Conservation (phyloP, 805 yeast genomes). For the Ogataea populi-albae region DNA sequence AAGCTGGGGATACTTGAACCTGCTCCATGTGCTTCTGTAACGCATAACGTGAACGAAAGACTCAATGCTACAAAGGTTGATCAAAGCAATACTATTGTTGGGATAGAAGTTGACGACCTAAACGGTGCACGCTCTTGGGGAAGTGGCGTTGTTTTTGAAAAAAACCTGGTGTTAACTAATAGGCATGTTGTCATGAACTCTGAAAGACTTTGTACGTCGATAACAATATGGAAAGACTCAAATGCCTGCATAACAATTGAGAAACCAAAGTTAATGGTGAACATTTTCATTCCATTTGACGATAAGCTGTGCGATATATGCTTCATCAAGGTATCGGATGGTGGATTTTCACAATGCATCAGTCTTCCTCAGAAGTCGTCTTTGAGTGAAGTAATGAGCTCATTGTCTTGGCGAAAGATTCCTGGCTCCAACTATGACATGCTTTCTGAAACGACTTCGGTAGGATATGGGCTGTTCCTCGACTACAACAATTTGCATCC, state of each 20-base stretch:
- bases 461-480: slow-evolving; percentile 42
- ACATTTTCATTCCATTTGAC: slow-evolving; percentile 32
- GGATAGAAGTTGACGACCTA: slow-evolving; percentile 10
- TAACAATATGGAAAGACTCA: slow-evolving; percentile 10
- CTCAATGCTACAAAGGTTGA: too few relatives aligned
- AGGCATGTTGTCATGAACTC: slow-evolving; percentile 35
- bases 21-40: too few relatives aligned
- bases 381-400: slow-evolving; percentile 1
- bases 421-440: neutral
- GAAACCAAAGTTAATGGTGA: slow-evolving; percentile 6
- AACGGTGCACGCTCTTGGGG: slow-evolving; percentile 37
- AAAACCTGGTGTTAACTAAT: slow-evolving; percentile 38
- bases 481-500: slow-evolving; percentile 25
- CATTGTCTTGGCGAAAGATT: neutral
- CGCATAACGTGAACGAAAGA: too few relatives aligned
- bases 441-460: slow-evolving; percentile 25
- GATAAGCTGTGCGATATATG: slow-evolving; percentile 35
- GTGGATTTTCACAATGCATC: neutral
- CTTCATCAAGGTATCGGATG: slow-evolving; percentile 31
- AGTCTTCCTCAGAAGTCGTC: slow-evolving; percentile 3
- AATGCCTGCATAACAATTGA: slow-evolving; percentile 1
- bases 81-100: too few relatives aligned
- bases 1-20: too few relatives aligned
- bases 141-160: slow-evolving; percentile 37
- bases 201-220: slow-evolving; percentile 14